A percentile compares a stretch with the other conserved stretches of the same genome.
phyloP scores from a whole-genome alignment of 257 asterid species.

The Handroanthus guayacan region DNA sequence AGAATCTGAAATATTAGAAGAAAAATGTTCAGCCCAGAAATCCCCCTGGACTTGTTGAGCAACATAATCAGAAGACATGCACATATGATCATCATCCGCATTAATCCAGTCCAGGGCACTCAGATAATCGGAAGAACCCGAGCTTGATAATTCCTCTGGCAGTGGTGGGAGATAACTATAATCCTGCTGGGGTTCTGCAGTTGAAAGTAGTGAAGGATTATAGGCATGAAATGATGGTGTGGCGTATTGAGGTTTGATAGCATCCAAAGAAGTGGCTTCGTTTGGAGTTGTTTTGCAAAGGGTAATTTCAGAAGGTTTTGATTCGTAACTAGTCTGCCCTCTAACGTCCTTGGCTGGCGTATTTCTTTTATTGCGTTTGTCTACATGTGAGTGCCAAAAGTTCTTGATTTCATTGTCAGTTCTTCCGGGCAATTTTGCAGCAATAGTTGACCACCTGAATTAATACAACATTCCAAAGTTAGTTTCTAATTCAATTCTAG shows the following conservation, averaged over 20 bases:
- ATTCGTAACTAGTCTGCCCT: not conserved
- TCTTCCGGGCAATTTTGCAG: conserved; percentile 41
- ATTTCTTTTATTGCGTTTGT: conserved; percentile 12
- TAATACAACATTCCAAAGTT: not conserved
- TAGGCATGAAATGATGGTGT: no score
- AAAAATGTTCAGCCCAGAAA: conserved; percentile 27
- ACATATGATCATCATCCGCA: conserved; percentile 15
- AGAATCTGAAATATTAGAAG: conserved; percentile 7
- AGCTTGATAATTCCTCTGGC: conserved; percentile 37
- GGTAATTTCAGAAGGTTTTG: not conserved
- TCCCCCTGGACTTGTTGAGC: not conserved
- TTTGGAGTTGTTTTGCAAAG: not conserved
- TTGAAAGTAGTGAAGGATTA: not conserved
- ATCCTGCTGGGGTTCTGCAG: not conserved
- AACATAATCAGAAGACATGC: not conserved
- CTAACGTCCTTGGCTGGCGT: not conserved
- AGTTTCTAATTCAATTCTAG: not conserved
- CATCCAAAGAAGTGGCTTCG: conserved; percentile 2
- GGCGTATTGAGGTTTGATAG: not conserved
- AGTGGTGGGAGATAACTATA: not conserved
- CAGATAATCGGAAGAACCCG: conserved; percentile 26
- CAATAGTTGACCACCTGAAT: conserved; percentile 49
- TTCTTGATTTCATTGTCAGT: conserved; percentile 46
- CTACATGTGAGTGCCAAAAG: conserved; percentile 42
- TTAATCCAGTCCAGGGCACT: conserved; percentile 24